Base-by-base conservation (phyloP, 1,284 basidiomycete species). In the Ustilago vetiveriae region DNA sequence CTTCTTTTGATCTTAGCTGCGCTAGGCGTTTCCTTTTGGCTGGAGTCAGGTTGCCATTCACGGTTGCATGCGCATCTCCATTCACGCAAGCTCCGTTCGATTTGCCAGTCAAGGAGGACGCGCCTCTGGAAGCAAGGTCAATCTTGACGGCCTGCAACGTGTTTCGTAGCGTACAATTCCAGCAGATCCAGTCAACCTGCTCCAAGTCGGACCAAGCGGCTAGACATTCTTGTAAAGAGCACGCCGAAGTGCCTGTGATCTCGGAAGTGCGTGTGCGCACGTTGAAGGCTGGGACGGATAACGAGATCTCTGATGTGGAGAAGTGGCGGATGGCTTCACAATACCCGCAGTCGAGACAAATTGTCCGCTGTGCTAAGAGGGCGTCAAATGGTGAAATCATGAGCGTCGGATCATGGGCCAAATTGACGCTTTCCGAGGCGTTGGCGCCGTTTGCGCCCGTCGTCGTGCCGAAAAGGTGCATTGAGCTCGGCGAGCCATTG, bases 151-250 rank as follows among this genome's bases (percentile, higher is more conserved):
- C 41, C 5, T 38, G 47, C 9, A 66, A 40, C 5, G 76, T 79
- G 6, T 50, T 56, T 16, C 41, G 60, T 21, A 82, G 42, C 14
- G 68, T 79, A 42, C 80, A 82, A n/a, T 70, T 67, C 63, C 70
- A 73, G 55, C 80, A 82, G 22, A 67, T 68, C 80, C 80, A 82
- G 17, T 82, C 79, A 8, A 82, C 67, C 38, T 64, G 63, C 44
- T 82, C 80, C 33, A 81, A 51, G 41, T 75, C 57, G 21, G 68
- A 67, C 77, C 78, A 80, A 17, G 56, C 23, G 4, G 45, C 69
- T 0, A 82, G 50, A 32, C 78, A 79, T 32, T 74, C 67, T 53
- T 79, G 68, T 10, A 81, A 32, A 9, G 68, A 72, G 45, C 74
- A 75, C 3, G 67, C 60, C 16, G 57, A 64, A 11, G 69, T 72